Percentiles rank a stretch among this genome's conserved stretches.
phyloP scores from a whole-genome alignment of 2,329 filamentous ascomycete species.

The Colletotrichum gloeosporioides region DNA sequence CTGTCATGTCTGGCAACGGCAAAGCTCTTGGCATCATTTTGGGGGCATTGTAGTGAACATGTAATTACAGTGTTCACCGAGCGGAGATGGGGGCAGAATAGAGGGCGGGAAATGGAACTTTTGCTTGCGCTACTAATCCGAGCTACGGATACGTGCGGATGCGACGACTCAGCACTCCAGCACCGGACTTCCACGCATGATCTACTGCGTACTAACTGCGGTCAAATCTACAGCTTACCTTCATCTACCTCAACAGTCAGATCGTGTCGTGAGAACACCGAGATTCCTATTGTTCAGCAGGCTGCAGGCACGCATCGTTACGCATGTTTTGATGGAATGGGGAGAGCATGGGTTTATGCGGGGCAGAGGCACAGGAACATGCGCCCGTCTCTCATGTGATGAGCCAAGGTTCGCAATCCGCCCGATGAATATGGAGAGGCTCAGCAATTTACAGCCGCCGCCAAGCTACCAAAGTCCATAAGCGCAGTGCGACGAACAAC shows the following conservation, averaged over 20 bases:
- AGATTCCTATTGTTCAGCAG: not conserved
- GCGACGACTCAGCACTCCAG: not conserved
- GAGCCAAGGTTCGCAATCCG: not conserved
- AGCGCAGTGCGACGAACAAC: not conserved
- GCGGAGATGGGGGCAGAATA: not conserved
- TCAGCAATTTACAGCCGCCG: not conserved
- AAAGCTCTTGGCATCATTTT: not conserved
- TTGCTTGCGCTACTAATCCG: not conserved
- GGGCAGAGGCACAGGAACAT: not conserved
- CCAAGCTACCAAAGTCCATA: not conserved
- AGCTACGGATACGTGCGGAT: not conserved
- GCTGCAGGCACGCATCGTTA: not conserved
- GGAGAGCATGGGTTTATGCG: not conserved
- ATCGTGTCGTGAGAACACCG: not conserved
- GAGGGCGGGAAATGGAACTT: not conserved
- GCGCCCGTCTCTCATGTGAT: not conserved
- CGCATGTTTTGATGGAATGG: not conserved
- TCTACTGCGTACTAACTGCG: not conserved
- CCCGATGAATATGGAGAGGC: not conserved
- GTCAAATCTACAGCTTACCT: not conserved
- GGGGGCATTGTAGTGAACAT: not conserved
- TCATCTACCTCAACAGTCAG: not conserved
- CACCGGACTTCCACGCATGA: not conserved
- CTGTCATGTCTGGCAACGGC: not conserved
- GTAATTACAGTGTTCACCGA: not conserved